phyloP scores from a whole-genome alignment of 2,329 filamentous ascomycete genomes.

The Aspergillus tanneri region DNA sequence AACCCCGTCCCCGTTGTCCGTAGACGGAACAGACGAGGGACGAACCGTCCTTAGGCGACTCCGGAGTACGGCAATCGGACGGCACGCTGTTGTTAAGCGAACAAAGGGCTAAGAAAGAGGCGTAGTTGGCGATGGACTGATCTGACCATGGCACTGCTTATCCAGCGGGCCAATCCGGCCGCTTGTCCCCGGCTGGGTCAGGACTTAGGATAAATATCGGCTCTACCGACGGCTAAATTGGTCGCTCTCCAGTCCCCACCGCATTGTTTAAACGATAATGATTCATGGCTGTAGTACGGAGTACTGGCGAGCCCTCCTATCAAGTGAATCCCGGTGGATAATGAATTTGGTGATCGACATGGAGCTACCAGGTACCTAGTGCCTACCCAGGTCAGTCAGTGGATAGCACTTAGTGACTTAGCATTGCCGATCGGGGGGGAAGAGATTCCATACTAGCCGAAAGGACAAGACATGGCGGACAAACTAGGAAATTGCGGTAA shows the following conservation, averaged over 20 bases:
- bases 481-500: neutral
- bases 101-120: neutral
- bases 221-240: neutral
- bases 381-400: neutral
- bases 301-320: neutral
- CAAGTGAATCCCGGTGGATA: neutral
- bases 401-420: neutral
- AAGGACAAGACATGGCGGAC: neutral
- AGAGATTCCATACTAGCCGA: neutral
- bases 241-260: neutral
- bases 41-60: constrained; percentile 5
- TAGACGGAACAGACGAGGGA: neutral
- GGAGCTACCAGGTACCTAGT: neutral
- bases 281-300: neutral
- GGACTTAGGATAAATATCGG: neutral
- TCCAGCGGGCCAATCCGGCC: neutral
- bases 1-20: neutral
- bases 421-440: neutral
- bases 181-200: neutral
- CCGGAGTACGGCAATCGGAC: constrained; percentile 1
- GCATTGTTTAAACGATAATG: neutral
- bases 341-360: neutral
- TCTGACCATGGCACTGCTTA: constrained; percentile 3
- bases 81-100: neutral
- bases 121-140: neutral